Conservation (phyloP, 768 basidiomycete genomes). For the Mycena epipterygia region DNA sequence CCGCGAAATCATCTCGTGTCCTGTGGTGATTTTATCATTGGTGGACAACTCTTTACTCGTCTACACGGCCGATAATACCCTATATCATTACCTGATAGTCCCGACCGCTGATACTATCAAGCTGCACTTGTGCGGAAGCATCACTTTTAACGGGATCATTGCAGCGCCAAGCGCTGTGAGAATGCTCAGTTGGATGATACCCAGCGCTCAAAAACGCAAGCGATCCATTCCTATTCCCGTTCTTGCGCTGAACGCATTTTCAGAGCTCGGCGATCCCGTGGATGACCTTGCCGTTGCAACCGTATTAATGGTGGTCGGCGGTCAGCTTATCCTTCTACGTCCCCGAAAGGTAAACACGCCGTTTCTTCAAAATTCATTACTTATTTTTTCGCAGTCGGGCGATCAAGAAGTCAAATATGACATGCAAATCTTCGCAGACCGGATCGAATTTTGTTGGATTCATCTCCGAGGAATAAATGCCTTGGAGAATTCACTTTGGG, state of each 20-base stretch:
- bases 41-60: slow-evolving; percentile 96
- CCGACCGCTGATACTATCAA: slow-evolving; percentile 87
- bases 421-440: slow-evolving; percentile 95
- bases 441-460: slow-evolving; percentile 99
- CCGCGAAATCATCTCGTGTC: slow-evolving; percentile 79
- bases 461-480: slow-evolving; percentile 94
- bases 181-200: slow-evolving; percentile 98
- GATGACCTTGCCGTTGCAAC: slow-evolving; percentile 95
- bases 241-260: slow-evolving; percentile 20
- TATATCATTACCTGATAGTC: slow-evolving; percentile 92
- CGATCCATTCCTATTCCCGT: slow-evolving; percentile 25
- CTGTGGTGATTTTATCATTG: slow-evolving; percentile 89
- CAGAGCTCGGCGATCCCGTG: slow-evolving; percentile 94
- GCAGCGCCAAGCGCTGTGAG: slow-evolving; percentile 86
- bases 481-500: slow-evolving; percentile 98
- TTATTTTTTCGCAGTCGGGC: slow-evolving; percentile 67
- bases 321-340: slow-evolving; percentile 88
- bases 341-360: slow-evolving; percentile 76
- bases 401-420: slow-evolving; percentile 95
- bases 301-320: slow-evolving; percentile 95
- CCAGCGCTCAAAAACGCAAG: slow-evolving; percentile 91
- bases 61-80: slow-evolving; percentile 94
- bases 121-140: slow-evolving; percentile 93
- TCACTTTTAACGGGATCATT: slow-evolving; percentile 93
- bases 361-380: not conserved